Evolutionary conservation across 2,329 filamentous ascomycete species (phyloP), one percentile per base, ranked within the genome.

Genomic region (Trichocomaceae sp.): DNA sequence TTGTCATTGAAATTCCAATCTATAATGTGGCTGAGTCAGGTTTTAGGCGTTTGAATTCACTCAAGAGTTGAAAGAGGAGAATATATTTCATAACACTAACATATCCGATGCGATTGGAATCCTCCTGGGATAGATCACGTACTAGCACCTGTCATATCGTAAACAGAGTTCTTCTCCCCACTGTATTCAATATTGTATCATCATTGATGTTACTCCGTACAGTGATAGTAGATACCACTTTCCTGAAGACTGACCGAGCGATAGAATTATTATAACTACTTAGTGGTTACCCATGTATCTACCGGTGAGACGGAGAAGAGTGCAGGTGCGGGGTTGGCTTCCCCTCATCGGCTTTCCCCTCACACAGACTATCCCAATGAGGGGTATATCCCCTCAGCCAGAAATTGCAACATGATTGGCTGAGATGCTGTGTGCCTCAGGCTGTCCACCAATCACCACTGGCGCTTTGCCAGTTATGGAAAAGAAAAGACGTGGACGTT

Each of bases 311-410:
- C 12, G 2, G 31, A 35, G 13, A 35, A 13, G 31, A 35, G 3
- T 15, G 1, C 31, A 35, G 20, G 23, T 42, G 37, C 19, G 26
- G 19, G 31, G 17, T 15, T 10, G 31, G 31, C 22, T 8, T 39
- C 51, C 51, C 46, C 45, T 49, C 37, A 45, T 31, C 22, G 15
- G 44, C 5, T 44, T 44, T 48, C 54, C 44, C 49, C 54, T 52
- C 54, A 56, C 44, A 31, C 13, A 19, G 10, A 20, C 29, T 10
- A 3, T 42, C 12, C 33, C 19, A 7, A 49, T 52, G 54, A 42
- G 54, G 54, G 26, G 54, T n/a, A n/a, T n/a, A 52, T 2, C 19
- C 4, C 26, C 2, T n/a, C 31, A 2, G 10, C 10, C 23, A 1
- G 49, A 19, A 8, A 8, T 9, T 26, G 19, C 13, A 7, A 17